A percentile compares a stretch with the other conserved stretches of the same genome.
Evolutionary conservation across 306 rosid genomes (phyloP).

Genomic region (Acacia melanoxylon): DNA sequence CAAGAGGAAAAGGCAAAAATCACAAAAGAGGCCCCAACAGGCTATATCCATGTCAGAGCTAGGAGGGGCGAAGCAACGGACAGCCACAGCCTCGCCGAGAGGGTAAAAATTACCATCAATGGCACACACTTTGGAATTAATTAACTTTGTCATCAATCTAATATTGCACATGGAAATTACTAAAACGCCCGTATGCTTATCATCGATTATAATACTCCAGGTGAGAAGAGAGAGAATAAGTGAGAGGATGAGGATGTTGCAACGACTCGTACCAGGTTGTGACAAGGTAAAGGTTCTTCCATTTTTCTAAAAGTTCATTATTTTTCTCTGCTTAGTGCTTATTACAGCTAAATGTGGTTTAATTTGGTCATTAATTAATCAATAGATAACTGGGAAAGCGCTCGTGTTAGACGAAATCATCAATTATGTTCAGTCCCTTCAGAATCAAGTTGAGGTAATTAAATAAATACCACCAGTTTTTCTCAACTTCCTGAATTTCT

Average conservation of each 20-base stretch:
- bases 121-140: neutral
- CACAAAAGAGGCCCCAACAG: constrained; percentile 64
- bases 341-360: constrained; percentile 46
- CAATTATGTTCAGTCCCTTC: constrained; percentile 96
- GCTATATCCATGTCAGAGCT: constrained; percentile 92
- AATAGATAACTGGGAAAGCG: constrained; percentile 88
- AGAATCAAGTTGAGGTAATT: constrained; percentile 90
- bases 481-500: too few relatives aligned
- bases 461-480: neutral
- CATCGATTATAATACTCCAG: constrained; percentile 38
- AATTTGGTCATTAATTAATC: constrained; percentile 25
- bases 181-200: constrained; percentile 26
- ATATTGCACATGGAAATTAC: neutral
- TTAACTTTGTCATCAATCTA: neutral
- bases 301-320: neutral
- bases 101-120: constrained; percentile 48
- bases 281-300: constrained; percentile 66
- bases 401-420: constrained; percentile 93
- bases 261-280: constrained; percentile 93
- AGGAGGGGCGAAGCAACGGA: constrained; percentile 97
- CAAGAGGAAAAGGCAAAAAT: constrained; percentile 44
- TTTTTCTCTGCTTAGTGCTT: constrained; percentile 40
- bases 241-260: constrained; percentile 89
- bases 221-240: constrained; percentile 95
- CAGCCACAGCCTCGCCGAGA: constrained; percentile 99